Conservation (phyloP, 768 basidiomycete species). For the Cytidiella melzeri region DNA sequence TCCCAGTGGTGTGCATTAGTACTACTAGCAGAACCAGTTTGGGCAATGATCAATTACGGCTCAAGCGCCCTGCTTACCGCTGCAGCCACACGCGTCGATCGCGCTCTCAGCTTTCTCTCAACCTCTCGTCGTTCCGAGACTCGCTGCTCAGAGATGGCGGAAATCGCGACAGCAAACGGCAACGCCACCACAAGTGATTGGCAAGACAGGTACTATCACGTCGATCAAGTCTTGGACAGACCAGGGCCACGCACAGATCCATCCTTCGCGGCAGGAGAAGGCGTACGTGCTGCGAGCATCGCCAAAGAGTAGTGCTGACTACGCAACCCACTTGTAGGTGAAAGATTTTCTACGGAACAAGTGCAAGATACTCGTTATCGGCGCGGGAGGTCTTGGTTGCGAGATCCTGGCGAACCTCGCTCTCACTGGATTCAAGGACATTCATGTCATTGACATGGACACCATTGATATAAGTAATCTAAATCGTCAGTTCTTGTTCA, state of each 20-base stretch:
- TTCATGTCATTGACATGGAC: conserved; percentile 99
- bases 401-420: conserved; percentile 97
- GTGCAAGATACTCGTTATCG: conserved; percentile 95
- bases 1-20: too few relatives aligned
- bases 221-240: conserved; percentile 81
- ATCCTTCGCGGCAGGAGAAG: conserved; percentile 75
- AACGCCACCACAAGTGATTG: conserved; percentile 36
- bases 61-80: background rate
- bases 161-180: conserved; percentile 27
- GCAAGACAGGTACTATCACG: conserved; percentile 66
- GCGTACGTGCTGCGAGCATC: too few relatives aligned
- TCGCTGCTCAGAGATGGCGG: conserved; percentile 2
- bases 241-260: conserved; percentile 89
- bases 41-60: too few relatives aligned
- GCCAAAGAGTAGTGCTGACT: conserved; percentile 1
- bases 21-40: too few relatives aligned
- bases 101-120: background rate
- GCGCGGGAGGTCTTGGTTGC: conserved; percentile 94
- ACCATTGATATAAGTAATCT: conserved; percentile 99
- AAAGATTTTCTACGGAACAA: conserved; percentile 79
- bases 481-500: conserved; percentile 96
- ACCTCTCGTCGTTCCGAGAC: background rate
- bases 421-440: conserved; percentile 93
- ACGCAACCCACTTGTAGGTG: conserved; percentile 43
- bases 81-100: background rate